Conservation (phyloP, 1,284 basidiomycete species). For the Lignosus rhinocerotis region DNA sequence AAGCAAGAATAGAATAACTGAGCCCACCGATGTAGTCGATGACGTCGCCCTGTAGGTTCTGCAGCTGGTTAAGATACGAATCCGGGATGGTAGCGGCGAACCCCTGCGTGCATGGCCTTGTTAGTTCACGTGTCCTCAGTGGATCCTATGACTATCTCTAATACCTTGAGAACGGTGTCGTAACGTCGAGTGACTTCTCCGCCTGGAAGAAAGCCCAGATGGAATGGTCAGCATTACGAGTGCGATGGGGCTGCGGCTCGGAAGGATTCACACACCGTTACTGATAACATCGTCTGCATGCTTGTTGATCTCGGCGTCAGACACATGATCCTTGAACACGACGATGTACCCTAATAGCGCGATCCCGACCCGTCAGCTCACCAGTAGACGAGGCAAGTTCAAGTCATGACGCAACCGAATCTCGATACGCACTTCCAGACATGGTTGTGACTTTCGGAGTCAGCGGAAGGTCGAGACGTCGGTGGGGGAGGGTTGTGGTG, state of each 20-base stretch:
- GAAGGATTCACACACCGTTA: constrained; percentile 36
- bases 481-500: constrained; percentile 1
- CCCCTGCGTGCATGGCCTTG: constrained; percentile 38
- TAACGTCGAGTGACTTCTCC: constrained; percentile 45
- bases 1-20: not conserved
- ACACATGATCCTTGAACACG: constrained; percentile 53
- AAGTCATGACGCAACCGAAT: not conserved
- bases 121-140: not conserved
- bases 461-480: not conserved
- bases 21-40: constrained; percentile 57
- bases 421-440: constrained; percentile 26
- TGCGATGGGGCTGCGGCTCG: not conserved
- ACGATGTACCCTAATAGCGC: constrained; percentile 50
- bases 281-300: constrained; percentile 41
- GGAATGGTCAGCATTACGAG: not conserved
- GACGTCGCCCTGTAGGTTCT: constrained; percentile 38
- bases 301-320: constrained; percentile 44
- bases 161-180: constrained; percentile 38
- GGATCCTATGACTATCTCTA: not conserved
- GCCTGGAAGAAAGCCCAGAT: constrained; percentile 33
- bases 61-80: constrained; percentile 37
- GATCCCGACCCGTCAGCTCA: not conserved
- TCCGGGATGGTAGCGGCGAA: constrained; percentile 54
- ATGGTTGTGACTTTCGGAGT: constrained; percentile 13
- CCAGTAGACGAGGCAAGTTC: not conserved